Base-by-base conservation (phyloP, 495 filamentous ascomycete species). In the Xylaria bambusicola region DNA sequence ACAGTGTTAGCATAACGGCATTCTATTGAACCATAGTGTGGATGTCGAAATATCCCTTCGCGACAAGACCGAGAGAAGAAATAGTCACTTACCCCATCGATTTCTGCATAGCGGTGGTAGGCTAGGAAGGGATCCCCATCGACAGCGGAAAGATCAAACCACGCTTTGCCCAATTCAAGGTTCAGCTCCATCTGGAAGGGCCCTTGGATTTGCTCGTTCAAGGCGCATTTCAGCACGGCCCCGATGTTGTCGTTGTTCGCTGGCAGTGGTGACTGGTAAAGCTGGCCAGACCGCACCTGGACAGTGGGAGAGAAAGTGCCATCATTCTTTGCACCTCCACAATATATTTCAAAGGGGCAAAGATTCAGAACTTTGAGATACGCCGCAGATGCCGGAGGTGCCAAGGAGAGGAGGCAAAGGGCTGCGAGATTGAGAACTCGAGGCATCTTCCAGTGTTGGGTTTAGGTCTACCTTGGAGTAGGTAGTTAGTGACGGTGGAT, bases 111-210 rank as follows among this genome's bases (percentile, higher is more conserved):
- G 18, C 66, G 63, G 5, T 54, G 40, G 27, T 44, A 49, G 13
- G 17, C 5, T 7, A 60, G 3, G 23, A 64, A 66, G 5, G 66
- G 66, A 55, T 56, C 50, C 6, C 58, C 63, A 33, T 64, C 36
- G 2, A 66, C 13, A 13, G 54, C 42, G 18, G 66, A 66, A 3
- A 69, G 48, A 27, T 63, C 61, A 10, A 66, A 33, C 63, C 63
- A 64, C 2, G 61, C 38, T 9, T 42, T 36, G 8, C 61, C 61
- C 17, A 51, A 3, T 24, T 64, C 31, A 9, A 66, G 51, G 0
- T 45, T 44, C 2, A 69, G 17, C 35, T 69, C 66, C 26, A 58
- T 50, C 48, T 69, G 66, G 36, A 61, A 60, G 5, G 61, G 58
- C 18, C 56, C 23, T 13, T 1, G 1, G 4, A 60, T 38, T 0